phyloP scores from a whole-genome alignment of 257 asterid species.

The Solanum virginianum region DNA sequence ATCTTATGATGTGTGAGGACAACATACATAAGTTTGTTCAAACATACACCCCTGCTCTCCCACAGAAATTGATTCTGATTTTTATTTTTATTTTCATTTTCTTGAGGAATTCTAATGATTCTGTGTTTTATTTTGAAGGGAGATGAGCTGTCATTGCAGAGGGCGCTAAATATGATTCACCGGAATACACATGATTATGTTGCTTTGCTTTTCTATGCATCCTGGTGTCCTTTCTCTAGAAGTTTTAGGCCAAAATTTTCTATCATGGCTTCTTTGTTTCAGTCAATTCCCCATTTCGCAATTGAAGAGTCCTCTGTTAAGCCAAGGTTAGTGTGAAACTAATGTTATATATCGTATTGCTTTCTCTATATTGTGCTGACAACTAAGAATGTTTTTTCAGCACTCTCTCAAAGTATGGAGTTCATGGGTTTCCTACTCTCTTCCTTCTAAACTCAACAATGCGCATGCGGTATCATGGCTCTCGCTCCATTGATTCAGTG shows the following conservation, averaged over 20 bases:
- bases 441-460: constrained; percentile 75
- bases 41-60: not conserved
- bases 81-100: not conserved
- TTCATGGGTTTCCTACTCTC: constrained; percentile 83
- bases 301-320: constrained; percentile 83
- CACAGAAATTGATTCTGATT: not conserved
- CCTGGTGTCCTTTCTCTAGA: constrained; percentile 96
- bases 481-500: constrained; percentile 77
- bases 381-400: constrained; percentile 34
- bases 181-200: constrained; percentile 51
- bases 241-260: constrained; percentile 59
- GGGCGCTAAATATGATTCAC: constrained; percentile 63
- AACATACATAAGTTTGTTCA: not conserved
- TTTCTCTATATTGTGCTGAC: not conserved
- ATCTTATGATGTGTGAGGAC: not conserved
- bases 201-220: constrained; percentile 82
- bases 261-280: constrained; percentile 56
- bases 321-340: constrained; percentile 60
- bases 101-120: constrained; percentile 3
- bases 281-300: constrained; percentile 85
- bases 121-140: constrained; percentile 42
- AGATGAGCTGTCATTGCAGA: constrained; percentile 64
- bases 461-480: constrained; percentile 67
- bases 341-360: not conserved
- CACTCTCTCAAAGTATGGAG: constrained; percentile 89